phyloP scores from a whole-genome alignment of 768 basidiomycete genomes.

The Termitomyces sp. region DNA sequence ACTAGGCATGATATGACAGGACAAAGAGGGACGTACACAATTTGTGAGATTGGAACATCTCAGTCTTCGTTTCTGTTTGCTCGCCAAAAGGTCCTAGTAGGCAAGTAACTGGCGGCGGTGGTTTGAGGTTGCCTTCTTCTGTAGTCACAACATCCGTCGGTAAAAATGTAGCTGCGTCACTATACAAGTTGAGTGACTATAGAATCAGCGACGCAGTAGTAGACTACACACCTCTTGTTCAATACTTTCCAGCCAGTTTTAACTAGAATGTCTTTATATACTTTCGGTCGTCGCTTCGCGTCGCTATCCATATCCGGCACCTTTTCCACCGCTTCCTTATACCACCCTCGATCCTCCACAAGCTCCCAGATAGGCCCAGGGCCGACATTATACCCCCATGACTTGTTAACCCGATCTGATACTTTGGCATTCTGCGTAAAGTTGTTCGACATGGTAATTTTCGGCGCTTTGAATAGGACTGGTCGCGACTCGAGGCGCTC shows the following conservation, averaged over 20 bases:
- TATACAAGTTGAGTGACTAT: constrained; percentile 17
- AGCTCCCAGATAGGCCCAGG: constrained; percentile 77
- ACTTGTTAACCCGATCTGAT: constrained; percentile 54
- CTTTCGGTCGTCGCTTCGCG: constrained; percentile 50
- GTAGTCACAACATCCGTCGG: constrained; percentile 48
- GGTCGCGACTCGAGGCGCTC: constrained; percentile 56
- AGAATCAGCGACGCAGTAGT: not conserved
- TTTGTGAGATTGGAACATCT: constrained; percentile 50
- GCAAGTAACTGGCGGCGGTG: constrained; percentile 53
- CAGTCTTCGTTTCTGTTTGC: constrained; percentile 43
- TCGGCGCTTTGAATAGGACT: constrained; percentile 38
- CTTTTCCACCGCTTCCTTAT: constrained; percentile 47
- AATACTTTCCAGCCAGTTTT: constrained; percentile 42
- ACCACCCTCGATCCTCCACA: constrained; percentile 73
- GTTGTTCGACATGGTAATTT: constrained; percentile 44
- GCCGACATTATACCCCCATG: constrained; percentile 72
- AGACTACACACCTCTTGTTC: constrained; percentile 37
- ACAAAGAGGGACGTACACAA: constrained; percentile 42
- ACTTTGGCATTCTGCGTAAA: constrained; percentile 45
- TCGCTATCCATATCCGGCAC: constrained; percentile 37
- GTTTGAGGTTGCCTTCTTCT: constrained; percentile 43
- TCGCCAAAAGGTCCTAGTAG: constrained; percentile 57
- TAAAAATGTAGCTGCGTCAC: constrained; percentile 53
- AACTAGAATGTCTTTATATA: constrained; percentile 41
- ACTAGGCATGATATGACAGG: not conserved